Base-by-base conservation (phyloP, 306 rosid species). In the Coriaria nepalensis region DNA sequence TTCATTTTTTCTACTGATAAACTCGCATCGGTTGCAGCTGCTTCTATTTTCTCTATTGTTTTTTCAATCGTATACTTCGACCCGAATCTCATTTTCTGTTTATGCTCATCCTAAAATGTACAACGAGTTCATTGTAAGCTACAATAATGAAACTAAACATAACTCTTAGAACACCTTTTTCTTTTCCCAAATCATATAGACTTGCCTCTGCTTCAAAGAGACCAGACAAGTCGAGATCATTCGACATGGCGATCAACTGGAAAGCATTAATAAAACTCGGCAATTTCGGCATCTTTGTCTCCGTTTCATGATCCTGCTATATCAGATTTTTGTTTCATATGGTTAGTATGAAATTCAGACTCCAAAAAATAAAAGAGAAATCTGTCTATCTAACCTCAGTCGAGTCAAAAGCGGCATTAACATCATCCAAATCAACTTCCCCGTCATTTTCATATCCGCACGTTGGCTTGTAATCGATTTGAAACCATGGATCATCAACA, bases 251-350 rank as follows among this genome's bases (percentile, higher is more conserved):
- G 73, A 85, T 85, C 52, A 85, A 56, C 55, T 73, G 72, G 62
- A 85, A 85, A 12, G 95, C 95, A 68, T 85, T 85, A 53, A 85
- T 85, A 71, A 80, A 85, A 67, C 84, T 85, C 40, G 93, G 47
- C 33, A 84, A 73, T 59, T 64, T 80, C 47, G 78, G 40, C 13
- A 68, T 61, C 32, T 35, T 64, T 29, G 74, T 49, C 54, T 70
- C 67, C 41, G 33, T 47, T 20, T 59, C 39, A 36, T 61, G 68
- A 37, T 78, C 87, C 95, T 85, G 65, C 33, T 50, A 49, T 50
- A 49, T 35, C 7, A 49, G 37, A 38, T 40, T 72, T 45, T 45
- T 45, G 5, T 45, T 45, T 42, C 8, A 9, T 5, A 7, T 6
- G 11, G 9, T 5, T 9, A 42, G 5, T 5, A 20, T 20, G 29